phyloP scores from a whole-genome alignment of 2,329 filamentous ascomycete genomes.

The Botrytis paeoniae region DNA sequence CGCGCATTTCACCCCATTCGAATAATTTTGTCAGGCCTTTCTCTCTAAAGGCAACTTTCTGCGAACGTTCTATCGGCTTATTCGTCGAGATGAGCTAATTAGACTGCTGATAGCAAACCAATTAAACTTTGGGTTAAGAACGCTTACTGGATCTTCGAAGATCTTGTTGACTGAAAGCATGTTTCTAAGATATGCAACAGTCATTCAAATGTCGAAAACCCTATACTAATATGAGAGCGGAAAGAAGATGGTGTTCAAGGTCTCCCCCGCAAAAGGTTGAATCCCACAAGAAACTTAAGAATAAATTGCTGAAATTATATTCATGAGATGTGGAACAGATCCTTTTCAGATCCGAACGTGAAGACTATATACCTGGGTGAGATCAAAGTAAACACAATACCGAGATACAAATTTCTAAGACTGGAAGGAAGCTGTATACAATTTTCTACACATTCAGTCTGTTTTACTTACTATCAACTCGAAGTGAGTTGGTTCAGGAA shows the following conservation, averaged over 20 bases:
- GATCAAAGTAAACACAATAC: not conserved
- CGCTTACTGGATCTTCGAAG: too few species aligned
- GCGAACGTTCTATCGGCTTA: not conserved
- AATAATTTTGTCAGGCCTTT: not conserved
- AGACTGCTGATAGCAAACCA: not conserved
- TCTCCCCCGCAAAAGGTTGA: not conserved
- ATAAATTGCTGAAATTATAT: not conserved
- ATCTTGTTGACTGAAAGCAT: not conserved
- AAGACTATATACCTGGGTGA: not conserved
- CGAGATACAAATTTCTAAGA: not conserved
- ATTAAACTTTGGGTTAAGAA: not conserved
- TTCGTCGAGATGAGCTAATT: not conserved
- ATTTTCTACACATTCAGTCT: not conserved
- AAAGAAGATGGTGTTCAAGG: not conserved
- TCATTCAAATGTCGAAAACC: not conserved
- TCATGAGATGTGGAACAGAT: not conserved
- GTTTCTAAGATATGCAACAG: not conserved
- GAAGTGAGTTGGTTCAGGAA: not conserved
- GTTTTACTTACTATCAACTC: fast-evolving
- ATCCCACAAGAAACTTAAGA: not conserved
- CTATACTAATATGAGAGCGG: not conserved
- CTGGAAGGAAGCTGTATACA: not conserved
- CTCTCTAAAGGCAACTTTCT: not conserved
- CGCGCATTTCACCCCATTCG: not conserved
- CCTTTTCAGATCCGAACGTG: not conserved